phyloP scores from a whole-genome alignment of 2,329 filamentous ascomycete species.

The Pseudocercospora vitis region DNA sequence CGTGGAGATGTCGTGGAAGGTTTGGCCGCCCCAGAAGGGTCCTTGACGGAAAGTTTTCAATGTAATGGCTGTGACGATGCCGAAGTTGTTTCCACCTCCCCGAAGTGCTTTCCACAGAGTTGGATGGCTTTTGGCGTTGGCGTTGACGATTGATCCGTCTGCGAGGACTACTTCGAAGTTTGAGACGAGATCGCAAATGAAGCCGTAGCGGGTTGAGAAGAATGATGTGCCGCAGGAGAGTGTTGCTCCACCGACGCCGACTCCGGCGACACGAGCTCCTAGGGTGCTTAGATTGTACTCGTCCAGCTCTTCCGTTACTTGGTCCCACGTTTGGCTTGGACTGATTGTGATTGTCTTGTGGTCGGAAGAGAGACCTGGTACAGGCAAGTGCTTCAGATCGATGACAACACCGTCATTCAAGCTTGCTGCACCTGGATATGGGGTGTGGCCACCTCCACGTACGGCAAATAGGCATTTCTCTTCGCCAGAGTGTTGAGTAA shows the following conservation, averaged over 20 bases:
- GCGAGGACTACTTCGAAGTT: conserved; percentile 34
- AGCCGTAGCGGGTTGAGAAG: conserved; percentile 32
- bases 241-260: conserved; percentile 35
- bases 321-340: conserved; percentile 22
- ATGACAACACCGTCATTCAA: conserved; percentile 31
- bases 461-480: conserved; percentile 29
- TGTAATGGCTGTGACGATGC: conserved; percentile 25
- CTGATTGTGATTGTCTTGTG: conserved; percentile 18
- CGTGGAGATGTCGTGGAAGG: conserved; percentile 22
- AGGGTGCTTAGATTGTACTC: conserved; percentile 20
- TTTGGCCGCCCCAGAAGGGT: conserved; percentile 27
- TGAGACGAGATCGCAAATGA: conserved; percentile 33
- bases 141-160: conserved; percentile 29
- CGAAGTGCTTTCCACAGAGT: conserved; percentile 27
- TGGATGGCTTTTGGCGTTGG: conserved; percentile 27
- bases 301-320: conserved; percentile 25
- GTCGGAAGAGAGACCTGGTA: conserved; percentile 21
- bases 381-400: conserved; percentile 26
- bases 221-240: conserved; percentile 36
- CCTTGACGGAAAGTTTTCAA: conserved; percentile 24
- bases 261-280: conserved; percentile 26
- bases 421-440: conserved; percentile 26
- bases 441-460: conserved; percentile 24
- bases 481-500: conserved; percentile 10
- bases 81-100: conserved; percentile 29